Percentiles rank a stretch among this genome's conserved stretches.
phyloP scores from a whole-genome alignment of 2,329 filamentous ascomycete species.

The Cercospora sp. region DNA sequence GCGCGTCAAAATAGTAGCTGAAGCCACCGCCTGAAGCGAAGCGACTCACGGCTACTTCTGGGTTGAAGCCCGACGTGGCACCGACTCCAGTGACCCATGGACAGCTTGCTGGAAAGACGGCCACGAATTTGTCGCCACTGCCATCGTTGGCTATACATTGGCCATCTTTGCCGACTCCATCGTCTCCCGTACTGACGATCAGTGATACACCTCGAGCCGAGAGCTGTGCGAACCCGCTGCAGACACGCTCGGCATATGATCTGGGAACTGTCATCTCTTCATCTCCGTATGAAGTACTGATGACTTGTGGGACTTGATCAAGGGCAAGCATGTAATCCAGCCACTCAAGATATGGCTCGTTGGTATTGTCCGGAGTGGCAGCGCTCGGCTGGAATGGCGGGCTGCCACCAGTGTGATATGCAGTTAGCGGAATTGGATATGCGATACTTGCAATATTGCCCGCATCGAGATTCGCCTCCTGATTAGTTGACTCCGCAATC shows the following conservation, averaged over 20 bases:
- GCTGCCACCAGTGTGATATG: slow-evolving; percentile 61
- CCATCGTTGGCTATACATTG: slow-evolving; percentile 51
- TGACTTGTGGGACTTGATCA: slow-evolving; percentile 59
- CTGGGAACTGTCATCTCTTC: slow-evolving; percentile 64
- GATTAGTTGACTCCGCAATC: slow-evolving; percentile 29
- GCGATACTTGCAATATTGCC: slow-evolving; percentile 61
- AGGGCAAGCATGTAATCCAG: slow-evolving; percentile 60
- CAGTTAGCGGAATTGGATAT: slow-evolving; percentile 56
- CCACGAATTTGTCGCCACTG: slow-evolving; percentile 47
- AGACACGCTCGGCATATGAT: slow-evolving; percentile 63
- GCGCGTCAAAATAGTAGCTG: slow-evolving; percentile 48
- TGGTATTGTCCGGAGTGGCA: slow-evolving; percentile 54
- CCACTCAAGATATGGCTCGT: slow-evolving; percentile 69
- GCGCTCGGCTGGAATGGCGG: slow-evolving; percentile 56
- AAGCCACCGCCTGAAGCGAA: slow-evolving; percentile 54
- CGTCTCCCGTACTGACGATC: slow-evolving; percentile 65
- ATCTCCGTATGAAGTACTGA: slow-evolving; percentile 68
- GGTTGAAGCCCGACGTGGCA: slow-evolving; percentile 45
- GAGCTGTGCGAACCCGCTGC: slow-evolving; percentile 62
- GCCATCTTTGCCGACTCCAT: slow-evolving; percentile 54
- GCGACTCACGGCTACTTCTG: slow-evolving; percentile 54
- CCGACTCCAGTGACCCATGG: slow-evolving; percentile 54
- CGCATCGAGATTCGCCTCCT: slow-evolving; percentile 65
- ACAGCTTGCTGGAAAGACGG: slow-evolving; percentile 50
- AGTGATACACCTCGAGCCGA: slow-evolving; percentile 67